phyloP scores from a whole-genome alignment of 164 flowering plant genomes.

The Vitis amurensis region DNA sequence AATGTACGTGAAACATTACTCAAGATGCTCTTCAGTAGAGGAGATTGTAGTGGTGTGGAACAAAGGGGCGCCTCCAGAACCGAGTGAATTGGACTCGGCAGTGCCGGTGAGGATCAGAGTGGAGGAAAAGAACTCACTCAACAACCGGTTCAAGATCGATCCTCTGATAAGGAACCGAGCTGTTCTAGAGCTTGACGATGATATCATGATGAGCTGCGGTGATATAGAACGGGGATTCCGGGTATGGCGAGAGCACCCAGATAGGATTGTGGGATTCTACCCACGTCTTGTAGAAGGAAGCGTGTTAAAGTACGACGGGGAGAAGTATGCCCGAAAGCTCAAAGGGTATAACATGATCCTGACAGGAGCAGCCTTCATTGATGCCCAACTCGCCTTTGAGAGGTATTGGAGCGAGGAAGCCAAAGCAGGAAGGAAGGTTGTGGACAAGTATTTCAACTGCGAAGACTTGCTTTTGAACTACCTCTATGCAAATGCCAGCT shows the following conservation, averaged over 20 bases:
- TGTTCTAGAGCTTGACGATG: constrained; percentile 94
- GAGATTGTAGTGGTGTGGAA: constrained; percentile 97
- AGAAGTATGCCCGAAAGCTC: constrained; percentile 67
- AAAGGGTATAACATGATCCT: constrained; percentile 86
- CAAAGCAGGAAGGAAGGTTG: constrained; percentile 57
- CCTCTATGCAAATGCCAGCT: constrained; percentile 78
- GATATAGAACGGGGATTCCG: constrained; percentile 84
- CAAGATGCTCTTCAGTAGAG: constrained; percentile 82
- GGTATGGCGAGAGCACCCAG: constrained; percentile 89
- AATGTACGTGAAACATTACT: constrained; percentile 88
- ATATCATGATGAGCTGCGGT: constrained; percentile 91
- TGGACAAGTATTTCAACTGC: constrained; percentile 78
- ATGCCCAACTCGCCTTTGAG: constrained; percentile 51
- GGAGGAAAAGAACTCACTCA: constrained; percentile 75
- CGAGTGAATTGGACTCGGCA: constrained; percentile 68
- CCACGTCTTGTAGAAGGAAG: constrained; percentile 67
- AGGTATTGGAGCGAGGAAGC: constrained; percentile 82
- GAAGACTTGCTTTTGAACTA: constrained; percentile 89
- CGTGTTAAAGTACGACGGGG: constrained; percentile 68
- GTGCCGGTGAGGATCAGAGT: constrained; percentile 81
- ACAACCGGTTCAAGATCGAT: constrained; percentile 78
- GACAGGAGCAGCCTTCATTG: constrained; percentile 93
- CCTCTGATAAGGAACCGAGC: constrained; percentile 68
- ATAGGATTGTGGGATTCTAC: constrained; percentile 85
- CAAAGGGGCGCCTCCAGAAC: constrained; percentile 71